Evolutionary conservation across 805 yeast species (phyloP).

Genomic region (Wickerhamomyces bovis): DNA sequence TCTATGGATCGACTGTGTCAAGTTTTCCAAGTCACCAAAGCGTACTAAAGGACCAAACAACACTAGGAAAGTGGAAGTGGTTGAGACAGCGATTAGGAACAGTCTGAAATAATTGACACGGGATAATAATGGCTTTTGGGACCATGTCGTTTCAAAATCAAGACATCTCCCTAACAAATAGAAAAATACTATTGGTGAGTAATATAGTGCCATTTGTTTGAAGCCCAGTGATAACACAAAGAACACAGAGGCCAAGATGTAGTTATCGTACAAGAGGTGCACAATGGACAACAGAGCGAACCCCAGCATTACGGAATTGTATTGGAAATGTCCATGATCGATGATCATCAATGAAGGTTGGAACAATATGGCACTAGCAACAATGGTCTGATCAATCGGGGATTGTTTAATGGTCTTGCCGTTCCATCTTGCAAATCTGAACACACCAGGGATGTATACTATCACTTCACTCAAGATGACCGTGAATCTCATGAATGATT

Average conservation of each 20-base stretch:
- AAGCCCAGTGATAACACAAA: slow-evolving; percentile 76
- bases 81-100: slow-evolving; percentile 56
- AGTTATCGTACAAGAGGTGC: slow-evolving; percentile 57
- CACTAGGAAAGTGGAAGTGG: slow-evolving; percentile 44
- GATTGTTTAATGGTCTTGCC: slow-evolving; percentile 54
- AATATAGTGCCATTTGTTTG: slow-evolving; percentile 94
- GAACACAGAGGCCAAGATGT: slow-evolving; percentile 63
- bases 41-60: slow-evolving; percentile 58
- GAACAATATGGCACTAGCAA: slow-evolving; percentile 71
- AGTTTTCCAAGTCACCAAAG: slow-evolving; percentile 32
- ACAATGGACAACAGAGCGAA: slow-evolving; percentile 63
- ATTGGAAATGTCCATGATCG: slow-evolving; percentile 98
- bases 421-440: slow-evolving; percentile 63
- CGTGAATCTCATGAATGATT: slow-evolving; percentile 80
- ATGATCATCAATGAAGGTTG: slow-evolving; percentile 80
- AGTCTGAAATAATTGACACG: slow-evolving; percentile 53
- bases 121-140: slow-evolving; percentile 23
- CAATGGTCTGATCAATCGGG: slow-evolving; percentile 70
- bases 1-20: slow-evolving; percentile 54
- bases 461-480: slow-evolving; percentile 70
- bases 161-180: slow-evolving; percentile 57
- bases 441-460: slow-evolving; percentile 74
- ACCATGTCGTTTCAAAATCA: slow-evolving; percentile 11
- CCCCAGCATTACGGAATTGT: slow-evolving; percentile 92
- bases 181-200: slow-evolving; percentile 82